Base-by-base conservation (phyloP, 345 rosid species). In the Ceriops zippeliana region DNA sequence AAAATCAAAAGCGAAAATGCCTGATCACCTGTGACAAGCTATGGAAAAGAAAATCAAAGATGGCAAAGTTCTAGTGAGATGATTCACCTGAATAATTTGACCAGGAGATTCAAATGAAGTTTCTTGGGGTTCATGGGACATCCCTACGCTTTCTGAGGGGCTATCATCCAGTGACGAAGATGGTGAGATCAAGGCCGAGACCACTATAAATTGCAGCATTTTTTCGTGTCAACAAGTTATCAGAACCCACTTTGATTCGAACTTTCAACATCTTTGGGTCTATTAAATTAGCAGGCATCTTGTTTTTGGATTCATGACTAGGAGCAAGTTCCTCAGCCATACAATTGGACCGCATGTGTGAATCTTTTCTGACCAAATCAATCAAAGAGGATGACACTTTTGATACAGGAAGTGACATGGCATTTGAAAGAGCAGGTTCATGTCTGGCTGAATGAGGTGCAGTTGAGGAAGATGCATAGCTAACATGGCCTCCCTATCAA, bases 181-280 rank as follows among this genome's bases (percentile, higher is more conserved):
- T 62, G 93, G 93, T 32, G 93, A 89, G 64, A 77, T 79, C 87
- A 81, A 95, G 92, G 58, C 90, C 92, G 63, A 86, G 89, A 32
- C 89, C 92, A 82, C 89, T 81, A 76, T 77, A 80, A 63, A 86
- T 81, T 67, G 83, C 90, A 66, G 83, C 92, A 78, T 80, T 89
- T 70, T 86, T 88, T 76, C 69, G 81, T 38, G 90, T 81, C 26
- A 83, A 76, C 83, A 85, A 83, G 80, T 91, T 91, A 82, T 79
- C 92, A 21, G 96, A 81, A 76, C 97, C 89, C 68, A 90, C 82
- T 88, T 84, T 91, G 31, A 88, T 84, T 75, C 96, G 89, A 68
- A 95, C 82, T 82, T 81, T 90, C 66, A 87, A 78, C 75, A 78
- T 77, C 76, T 84, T 95, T 69, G 78, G 89, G 65, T 90, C 87